phyloP scores from a whole-genome alignment of 2,329 filamentous ascomycete species.

The Ophiocordyceps sinensis region DNA sequence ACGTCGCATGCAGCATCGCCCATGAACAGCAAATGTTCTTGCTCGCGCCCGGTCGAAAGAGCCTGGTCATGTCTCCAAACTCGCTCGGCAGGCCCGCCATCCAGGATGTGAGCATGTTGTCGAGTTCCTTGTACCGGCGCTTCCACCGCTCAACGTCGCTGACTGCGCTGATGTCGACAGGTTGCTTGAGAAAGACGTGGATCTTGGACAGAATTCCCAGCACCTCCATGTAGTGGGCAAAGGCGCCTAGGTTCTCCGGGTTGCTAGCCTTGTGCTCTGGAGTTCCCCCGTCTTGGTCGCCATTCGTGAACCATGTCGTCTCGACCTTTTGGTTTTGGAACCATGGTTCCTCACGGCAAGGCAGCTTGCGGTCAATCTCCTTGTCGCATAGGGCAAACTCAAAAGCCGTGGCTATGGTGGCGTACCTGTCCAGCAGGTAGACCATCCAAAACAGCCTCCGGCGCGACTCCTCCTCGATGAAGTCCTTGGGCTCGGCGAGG shows the following conservation, averaged over 20 bases:
- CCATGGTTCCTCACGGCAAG: conserved; percentile 79
- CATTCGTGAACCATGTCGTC: conserved; percentile 63
- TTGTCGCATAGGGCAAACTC: conserved; percentile 82
- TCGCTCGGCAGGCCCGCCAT: conserved; percentile 71
- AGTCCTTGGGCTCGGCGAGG: conserved; percentile 67
- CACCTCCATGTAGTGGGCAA: conserved; percentile 83
- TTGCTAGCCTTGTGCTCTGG: conserved; percentile 39
- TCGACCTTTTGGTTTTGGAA: conserved; percentile 71
- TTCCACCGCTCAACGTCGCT: conserved; percentile 87
- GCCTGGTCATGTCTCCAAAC: conserved; percentile 68
- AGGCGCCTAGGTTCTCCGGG: conserved; percentile 71
- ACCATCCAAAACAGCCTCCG: conserved; percentile 88
- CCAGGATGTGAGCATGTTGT: conserved; percentile 67
- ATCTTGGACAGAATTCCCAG: conserved; percentile 76
- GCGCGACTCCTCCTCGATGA: conserved; percentile 79
- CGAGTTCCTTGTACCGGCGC: conserved; percentile 69
- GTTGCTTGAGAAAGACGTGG: conserved; percentile 76
- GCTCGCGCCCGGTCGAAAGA: conserved; percentile 51
- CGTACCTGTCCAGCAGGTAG: conserved; percentile 79
- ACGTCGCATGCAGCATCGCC: conserved; percentile 85
- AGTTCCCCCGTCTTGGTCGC: conserved; percentile 15
- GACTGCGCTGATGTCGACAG: conserved; percentile 73
- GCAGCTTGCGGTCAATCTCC: conserved; percentile 75
- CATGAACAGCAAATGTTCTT: conserved; percentile 67
- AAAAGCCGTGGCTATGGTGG: conserved; percentile 81